Evolutionary conservation across 805 yeast species (phyloP).

Genomic region (Myxozyma neglecta): DNA sequence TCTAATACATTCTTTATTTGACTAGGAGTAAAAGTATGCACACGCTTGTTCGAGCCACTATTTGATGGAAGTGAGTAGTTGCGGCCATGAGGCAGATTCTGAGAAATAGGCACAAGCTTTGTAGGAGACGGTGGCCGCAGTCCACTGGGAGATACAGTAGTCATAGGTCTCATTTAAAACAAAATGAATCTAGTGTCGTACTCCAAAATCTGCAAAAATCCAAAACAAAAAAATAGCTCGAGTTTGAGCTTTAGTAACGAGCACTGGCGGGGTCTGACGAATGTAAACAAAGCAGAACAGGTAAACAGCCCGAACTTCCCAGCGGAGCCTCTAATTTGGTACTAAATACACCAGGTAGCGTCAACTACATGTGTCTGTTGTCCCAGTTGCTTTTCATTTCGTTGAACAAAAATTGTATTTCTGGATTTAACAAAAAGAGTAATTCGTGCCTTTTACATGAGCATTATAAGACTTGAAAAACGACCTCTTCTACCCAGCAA

Average conservation of each 20-base stretch:
- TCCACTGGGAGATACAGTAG: not conserved
- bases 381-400: too few species aligned
- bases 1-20: constrained; percentile 13
- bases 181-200: not conserved
- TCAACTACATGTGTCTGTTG: too few species aligned
- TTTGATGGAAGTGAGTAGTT: not conserved
- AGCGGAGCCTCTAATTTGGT: too few species aligned
- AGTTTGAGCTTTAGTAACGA: not conserved
- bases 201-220: not conserved
- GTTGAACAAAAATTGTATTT: too few species aligned
- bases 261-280: not conserved
- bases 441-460: too few species aligned
- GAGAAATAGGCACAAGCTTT: constrained; percentile 22
- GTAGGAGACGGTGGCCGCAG: constrained; percentile 20
- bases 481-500: too few species aligned
- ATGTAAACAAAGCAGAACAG: too few species aligned
- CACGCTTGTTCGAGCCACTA: constrained; percentile 8
- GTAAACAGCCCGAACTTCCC: too few species aligned
- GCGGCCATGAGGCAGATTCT: constrained; percentile 22
- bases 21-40: constrained; percentile 28
- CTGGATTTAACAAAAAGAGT: too few species aligned
- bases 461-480: too few species aligned
- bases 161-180: constrained; percentile 2
- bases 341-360: too few species aligned
- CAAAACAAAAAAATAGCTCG: not conserved